Evolutionary conservation across 352 stramenopile genomes (phyloP).

Genomic region (Plasmopara halstedii): DNA sequence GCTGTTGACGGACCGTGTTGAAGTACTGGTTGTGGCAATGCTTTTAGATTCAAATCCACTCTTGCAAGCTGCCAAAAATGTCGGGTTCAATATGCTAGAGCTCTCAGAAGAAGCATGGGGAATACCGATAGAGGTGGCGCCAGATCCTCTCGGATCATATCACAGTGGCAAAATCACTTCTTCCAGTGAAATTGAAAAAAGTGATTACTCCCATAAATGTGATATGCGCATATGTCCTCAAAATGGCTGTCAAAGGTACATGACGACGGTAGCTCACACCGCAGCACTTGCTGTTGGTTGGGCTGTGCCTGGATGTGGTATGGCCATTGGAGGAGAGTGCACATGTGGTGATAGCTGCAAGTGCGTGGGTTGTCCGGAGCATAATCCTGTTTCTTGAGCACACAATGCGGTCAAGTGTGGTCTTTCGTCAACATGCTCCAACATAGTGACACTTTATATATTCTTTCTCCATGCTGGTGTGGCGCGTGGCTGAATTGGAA

Average conservation of each 20-base stretch:
- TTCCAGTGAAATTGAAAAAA: constrained; percentile 8
- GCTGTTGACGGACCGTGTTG: constrained; percentile 39
- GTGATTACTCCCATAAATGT: constrained; percentile 38
- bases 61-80: constrained; percentile 26
- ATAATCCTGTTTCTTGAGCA: constrained; percentile 44
- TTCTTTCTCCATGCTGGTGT: constrained; percentile 54
- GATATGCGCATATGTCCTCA: constrained; percentile 53
- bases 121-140: constrained; percentile 23
- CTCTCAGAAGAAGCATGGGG: constrained; percentile 38
- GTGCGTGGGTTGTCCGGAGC: constrained; percentile 63
- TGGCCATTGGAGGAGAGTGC: constrained; percentile 70
- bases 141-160: constrained; percentile 11
- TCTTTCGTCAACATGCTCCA: constrained; percentile 6
- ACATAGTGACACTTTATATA: constrained; percentile 18
- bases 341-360: constrained; percentile 74
- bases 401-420: not conserved
- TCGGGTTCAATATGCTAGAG: constrained; percentile 49
- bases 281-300: constrained; percentile 70
- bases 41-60: constrained; percentile 29
- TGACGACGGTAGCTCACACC: constrained; percentile 67
- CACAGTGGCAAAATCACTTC: not conserved
- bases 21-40: constrained; percentile 55
- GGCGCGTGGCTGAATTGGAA: constrained; percentile 51
- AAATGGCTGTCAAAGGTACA: constrained; percentile 69
- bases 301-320: constrained; percentile 70